Base-by-base conservation (phyloP, 2,329 filamentous ascomycete genomes). In the Pestalotiopsis sp. region DNA sequence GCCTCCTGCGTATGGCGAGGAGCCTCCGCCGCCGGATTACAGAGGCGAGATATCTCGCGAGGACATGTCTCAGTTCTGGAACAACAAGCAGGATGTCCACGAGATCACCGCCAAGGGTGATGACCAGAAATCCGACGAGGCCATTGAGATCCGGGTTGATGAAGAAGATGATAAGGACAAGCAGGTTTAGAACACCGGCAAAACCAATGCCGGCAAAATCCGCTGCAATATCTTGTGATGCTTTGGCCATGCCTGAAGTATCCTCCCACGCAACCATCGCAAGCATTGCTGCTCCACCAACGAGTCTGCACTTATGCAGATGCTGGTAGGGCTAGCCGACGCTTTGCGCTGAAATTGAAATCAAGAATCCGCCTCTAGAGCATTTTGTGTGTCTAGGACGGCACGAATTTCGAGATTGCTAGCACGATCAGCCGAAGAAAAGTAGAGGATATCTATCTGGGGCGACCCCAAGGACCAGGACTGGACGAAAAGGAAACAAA, bases 71-170 rank as follows among this genome's bases (percentile, higher is more conserved):
- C 74, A 75, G 14, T 71, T 77, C 4, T 83, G 81, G 81, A 75
- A 79, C 36, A 77, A 80, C 55, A 74, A 74, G 68, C 76, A 76
- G 23, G 73, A 75, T 11, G 76, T 85, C 23, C 78, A 85, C 65
- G 80, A 80, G 20, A 79, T 86, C 62, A 78, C 80, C 23, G 74
- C 79, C 12, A 73, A 77, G 4, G 77, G 73, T 36, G 78, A 76
- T 17, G 78, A 82, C 31, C 74, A 73, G 36, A 77, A 76, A 64
- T 84, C 81, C 13, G 83, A 84, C 39, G 83, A 84, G 55, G 84
- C 85, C 6, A 77, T 84, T 7, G 85, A 87, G 74, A 87, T 86
- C 59, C 83, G 85, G 69, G 73, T 86, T 23, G 83, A 83, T 55
- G 82, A 82, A 61, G 80, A 82, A 66, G 77, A 81, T 11, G 27